phyloP scores from a whole-genome alignment of 2,329 filamentous ascomycete genomes.

The Exophiala aquamarina region DNA sequence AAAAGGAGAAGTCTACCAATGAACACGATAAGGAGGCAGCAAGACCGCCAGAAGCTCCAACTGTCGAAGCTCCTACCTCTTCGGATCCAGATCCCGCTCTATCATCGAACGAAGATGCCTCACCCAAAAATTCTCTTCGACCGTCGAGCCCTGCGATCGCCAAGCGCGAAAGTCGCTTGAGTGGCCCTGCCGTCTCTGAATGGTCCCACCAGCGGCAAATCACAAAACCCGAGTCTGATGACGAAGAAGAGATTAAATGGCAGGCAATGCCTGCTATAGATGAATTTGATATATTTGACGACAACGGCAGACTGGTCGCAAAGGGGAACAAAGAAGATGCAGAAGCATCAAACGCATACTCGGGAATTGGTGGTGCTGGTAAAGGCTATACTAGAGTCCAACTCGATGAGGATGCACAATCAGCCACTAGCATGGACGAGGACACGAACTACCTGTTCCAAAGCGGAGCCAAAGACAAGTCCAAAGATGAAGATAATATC shows the following conservation, averaged over 20 bases:
- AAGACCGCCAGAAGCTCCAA: no score
- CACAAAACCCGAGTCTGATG: conserved; percentile 50
- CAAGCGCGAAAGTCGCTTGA: conserved; percentile 41
- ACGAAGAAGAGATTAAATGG: conserved; percentile 68
- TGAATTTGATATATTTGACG: conserved; percentile 92
- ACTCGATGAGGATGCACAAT: conserved; percentile 90
- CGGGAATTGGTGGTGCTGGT: conserved; percentile 74
- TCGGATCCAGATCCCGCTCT: neutral
- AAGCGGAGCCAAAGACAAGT: conserved; percentile 50
- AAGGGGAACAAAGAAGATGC: conserved; percentile 70
- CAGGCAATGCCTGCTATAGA: conserved; percentile 93
- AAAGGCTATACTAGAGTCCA: conserved; percentile 96
- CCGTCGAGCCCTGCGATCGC: conserved; percentile 28
- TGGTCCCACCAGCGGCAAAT: conserved; percentile 86
- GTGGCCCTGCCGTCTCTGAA: conserved; percentile 62
- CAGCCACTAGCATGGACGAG: conserved; percentile 93
- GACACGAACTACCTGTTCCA: conserved; percentile 96
- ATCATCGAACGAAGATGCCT: neutral
- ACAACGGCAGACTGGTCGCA: conserved; percentile 84
- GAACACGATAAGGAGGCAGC: no score
- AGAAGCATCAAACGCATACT: conserved; percentile 61
- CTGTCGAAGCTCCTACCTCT: no score
- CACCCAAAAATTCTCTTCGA: conserved; percentile 6
- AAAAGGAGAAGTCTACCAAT: no score
- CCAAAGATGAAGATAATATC: conserved; percentile 60